Conservation (phyloP, 1,139 yeast genomes). For the Candida anutae region DNA sequence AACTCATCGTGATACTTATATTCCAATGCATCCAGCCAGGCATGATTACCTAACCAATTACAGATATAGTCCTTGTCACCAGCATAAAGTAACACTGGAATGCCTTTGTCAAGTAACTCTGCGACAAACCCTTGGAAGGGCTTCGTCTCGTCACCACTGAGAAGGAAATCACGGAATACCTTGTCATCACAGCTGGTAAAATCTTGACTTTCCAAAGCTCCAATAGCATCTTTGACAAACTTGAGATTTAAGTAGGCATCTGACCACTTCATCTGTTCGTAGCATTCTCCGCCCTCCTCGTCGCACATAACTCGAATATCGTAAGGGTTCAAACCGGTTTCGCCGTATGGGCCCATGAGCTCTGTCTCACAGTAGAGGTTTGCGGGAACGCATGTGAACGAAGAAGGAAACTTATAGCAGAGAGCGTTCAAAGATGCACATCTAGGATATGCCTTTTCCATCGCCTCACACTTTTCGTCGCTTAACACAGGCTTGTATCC, state of each 20-base stretch:
- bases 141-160: constrained; percentile 54
- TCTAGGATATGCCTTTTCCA: constrained; percentile 45
- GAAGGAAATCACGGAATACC: constrained; percentile 47
- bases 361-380: constrained; percentile 28
- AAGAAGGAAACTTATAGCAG: constrained; percentile 45
- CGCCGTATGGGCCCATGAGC: constrained; percentile 44
- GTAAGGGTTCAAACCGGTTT: constrained; percentile 60
- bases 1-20: constrained; percentile 21
- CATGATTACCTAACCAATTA: constrained; percentile 34
- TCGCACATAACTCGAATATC: constrained; percentile 60
- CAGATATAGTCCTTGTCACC: constrained; percentile 36
- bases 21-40: constrained; percentile 25
- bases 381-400: constrained; percentile 50
- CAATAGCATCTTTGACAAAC: constrained; percentile 53
- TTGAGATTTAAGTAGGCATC: constrained; percentile 54
- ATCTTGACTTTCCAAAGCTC: constrained; percentile 46
- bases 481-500: constrained; percentile 62
- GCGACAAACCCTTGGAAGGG: constrained; percentile 61
- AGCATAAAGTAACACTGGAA: constrained; percentile 32
- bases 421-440: constrained; percentile 45
- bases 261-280: constrained; percentile 46
- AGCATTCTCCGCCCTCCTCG: constrained; percentile 45
- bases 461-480: constrained; percentile 51
- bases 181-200: constrained; percentile 51
- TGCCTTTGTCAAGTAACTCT: constrained; percentile 44